Percentiles rank a stretch among this genome's conserved stretches.
phyloP scores from a whole-genome alignment of 1,284 basidiomycete genomes.

The Trichosporon sp. region DNA sequence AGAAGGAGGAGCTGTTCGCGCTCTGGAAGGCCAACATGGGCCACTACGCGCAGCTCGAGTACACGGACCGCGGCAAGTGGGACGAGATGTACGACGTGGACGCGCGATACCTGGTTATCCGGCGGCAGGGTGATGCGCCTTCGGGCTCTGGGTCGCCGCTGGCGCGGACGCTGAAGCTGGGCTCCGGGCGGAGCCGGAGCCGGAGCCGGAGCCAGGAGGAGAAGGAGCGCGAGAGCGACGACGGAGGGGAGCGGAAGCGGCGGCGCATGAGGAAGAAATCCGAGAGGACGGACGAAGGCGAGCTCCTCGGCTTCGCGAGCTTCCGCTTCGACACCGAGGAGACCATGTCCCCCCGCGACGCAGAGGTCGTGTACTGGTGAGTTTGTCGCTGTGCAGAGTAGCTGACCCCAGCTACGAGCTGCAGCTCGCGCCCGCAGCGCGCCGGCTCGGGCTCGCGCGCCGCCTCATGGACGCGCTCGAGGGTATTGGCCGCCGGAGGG shows the following conservation, averaged over 20 bases:
- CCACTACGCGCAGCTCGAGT: slow-evolving; percentile 29
- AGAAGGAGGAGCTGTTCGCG: slow-evolving; percentile 27
- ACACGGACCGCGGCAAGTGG: slow-evolving; percentile 27
- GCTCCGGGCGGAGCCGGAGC: not conserved
- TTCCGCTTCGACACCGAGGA: slow-evolving; percentile 49
- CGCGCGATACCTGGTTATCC: slow-evolving; percentile 31
- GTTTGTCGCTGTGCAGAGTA: slow-evolving; percentile 4
- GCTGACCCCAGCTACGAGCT: slow-evolving; percentile 42
- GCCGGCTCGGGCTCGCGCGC: slow-evolving; percentile 33
- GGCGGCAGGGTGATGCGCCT: not conserved
- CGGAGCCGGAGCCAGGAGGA: slow-evolving; percentile 7
- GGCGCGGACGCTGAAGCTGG: not conserved
- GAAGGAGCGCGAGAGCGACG: slow-evolving; percentile 11
- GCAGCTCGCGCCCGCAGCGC: slow-evolving; percentile 25
- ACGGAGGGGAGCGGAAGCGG: slow-evolving; percentile 8
- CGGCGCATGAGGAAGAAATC: not conserved
- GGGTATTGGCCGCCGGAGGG: slow-evolving; percentile 28
- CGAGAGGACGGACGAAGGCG: slow-evolving; percentile 4
- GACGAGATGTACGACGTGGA: slow-evolving; percentile 43
- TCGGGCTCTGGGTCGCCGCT: not conserved
- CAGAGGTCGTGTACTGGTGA: slow-evolving; percentile 44
- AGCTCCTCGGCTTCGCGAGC: slow-evolving; percentile 39
- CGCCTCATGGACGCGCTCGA: slow-evolving; percentile 36
- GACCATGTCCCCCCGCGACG: slow-evolving; percentile 34
- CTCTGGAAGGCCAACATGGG: slow-evolving; percentile 40